These are phyloP conservation scores for Hanseniaspora mollemarum DNA, from an alignment of 805 yeast genomes.

Conservation along the genomic window DNA sequence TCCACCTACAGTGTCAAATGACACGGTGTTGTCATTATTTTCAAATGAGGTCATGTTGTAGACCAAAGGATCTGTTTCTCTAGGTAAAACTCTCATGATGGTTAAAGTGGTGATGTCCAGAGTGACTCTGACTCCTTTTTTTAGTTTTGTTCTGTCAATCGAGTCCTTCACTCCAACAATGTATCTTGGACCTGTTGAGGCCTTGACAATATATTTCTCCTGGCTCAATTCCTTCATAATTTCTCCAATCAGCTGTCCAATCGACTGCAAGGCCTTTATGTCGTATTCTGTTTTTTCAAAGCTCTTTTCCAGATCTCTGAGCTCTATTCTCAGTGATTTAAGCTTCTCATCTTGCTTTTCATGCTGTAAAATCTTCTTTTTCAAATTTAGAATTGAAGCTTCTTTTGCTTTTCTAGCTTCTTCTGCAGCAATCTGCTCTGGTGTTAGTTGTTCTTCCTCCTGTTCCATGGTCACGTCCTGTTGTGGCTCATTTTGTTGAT, in stretches of 20 bases:
- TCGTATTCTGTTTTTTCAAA: conserved; percentile 93
- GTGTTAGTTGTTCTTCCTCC: conserved; percentile 20
- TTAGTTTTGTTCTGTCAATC: conserved; percentile 66
- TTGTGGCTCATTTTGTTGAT: conserved; percentile 24
- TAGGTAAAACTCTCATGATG: conserved; percentile 90
- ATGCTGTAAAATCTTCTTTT: conserved; percentile 80
- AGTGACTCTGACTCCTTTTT: conserved; percentile 93
- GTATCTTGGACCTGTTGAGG: conserved; percentile 93
- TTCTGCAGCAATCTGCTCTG: conserved; percentile 30
- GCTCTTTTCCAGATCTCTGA: conserved; percentile 70
- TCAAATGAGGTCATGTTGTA: conserved; percentile 96
- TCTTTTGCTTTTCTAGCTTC: conserved; percentile 57
- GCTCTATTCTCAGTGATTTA: conserved; percentile 68
- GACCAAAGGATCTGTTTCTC: conserved; percentile 96
- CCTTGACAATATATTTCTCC: conserved; percentile 90
- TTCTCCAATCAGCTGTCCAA: conserved; percentile 95
- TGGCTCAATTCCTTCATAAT: conserved; percentile 90
- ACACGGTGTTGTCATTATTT: conserved; percentile 79
- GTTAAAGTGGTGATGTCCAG: conserved; percentile 95
- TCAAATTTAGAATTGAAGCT: conserved; percentile 64
- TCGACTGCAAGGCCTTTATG: conserved; percentile 90
- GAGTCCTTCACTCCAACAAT: conserved; percentile 95
- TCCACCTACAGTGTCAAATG: conserved; percentile 89
- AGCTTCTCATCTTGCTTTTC: conserved; percentile 87
- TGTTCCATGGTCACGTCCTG: conserved; percentile 26